These are phyloP conservation scores for Apiotrichum domesticum DNA, from an alignment of 1,284 basidiomycete genomes.

Conservation along the genomic window DNA sequence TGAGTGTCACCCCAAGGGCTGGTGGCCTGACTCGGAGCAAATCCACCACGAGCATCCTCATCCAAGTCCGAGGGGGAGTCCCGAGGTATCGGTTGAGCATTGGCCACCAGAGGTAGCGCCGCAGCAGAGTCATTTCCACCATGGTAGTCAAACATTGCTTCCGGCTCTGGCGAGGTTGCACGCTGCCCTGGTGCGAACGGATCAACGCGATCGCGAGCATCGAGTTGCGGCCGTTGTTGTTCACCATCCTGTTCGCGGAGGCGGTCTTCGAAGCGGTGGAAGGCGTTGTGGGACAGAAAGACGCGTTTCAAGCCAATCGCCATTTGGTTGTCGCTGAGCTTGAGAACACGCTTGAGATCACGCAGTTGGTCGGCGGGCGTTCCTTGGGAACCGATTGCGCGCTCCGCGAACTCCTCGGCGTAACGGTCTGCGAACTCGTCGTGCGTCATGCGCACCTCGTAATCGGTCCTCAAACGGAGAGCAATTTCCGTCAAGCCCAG, in stretches of 20 bases:
- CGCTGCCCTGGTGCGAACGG: slow-evolving; percentile 53
- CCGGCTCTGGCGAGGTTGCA: slow-evolving; percentile 45
- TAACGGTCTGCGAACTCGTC: slow-evolving; percentile 85
- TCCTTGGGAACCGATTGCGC: slow-evolving; percentile 44
- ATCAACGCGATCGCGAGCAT: slow-evolving; percentile 55
- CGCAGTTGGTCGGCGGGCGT: slow-evolving; percentile 42
- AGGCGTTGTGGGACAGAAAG: slow-evolving; percentile 79
- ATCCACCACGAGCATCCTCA: slow-evolving; percentile 66
- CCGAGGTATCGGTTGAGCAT: slow-evolving; percentile 66
- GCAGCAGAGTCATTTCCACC: slow-evolving; percentile 41
- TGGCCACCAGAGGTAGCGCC: slow-evolving; percentile 62
- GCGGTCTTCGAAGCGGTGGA: slow-evolving; percentile 84
- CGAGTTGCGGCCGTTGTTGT: slow-evolving; percentile 51
- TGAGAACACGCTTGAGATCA: slow-evolving; percentile 57
- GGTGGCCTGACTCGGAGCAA: slow-evolving; percentile 58
- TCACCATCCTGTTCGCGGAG: slow-evolving; percentile 75
- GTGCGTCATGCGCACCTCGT: slow-evolving; percentile 78
- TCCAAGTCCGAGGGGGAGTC: slow-evolving; percentile 53
- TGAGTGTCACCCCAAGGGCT: slow-evolving; percentile 67
- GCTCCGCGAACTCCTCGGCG: slow-evolving; percentile 51
- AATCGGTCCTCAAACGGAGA: slow-evolving; percentile 58
- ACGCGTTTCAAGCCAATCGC: slow-evolving; percentile 79
- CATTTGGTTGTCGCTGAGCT: slow-evolving; percentile 64
- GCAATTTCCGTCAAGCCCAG: slow-evolving; percentile 74
- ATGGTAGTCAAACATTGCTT: slow-evolving; percentile 17